Percentiles rank a stretch among this genome's conserved stretches.
Conservation (phyloP, 2,329 filamentous ascomycete genomes). For the Cladophialophora yegresii region DNA sequence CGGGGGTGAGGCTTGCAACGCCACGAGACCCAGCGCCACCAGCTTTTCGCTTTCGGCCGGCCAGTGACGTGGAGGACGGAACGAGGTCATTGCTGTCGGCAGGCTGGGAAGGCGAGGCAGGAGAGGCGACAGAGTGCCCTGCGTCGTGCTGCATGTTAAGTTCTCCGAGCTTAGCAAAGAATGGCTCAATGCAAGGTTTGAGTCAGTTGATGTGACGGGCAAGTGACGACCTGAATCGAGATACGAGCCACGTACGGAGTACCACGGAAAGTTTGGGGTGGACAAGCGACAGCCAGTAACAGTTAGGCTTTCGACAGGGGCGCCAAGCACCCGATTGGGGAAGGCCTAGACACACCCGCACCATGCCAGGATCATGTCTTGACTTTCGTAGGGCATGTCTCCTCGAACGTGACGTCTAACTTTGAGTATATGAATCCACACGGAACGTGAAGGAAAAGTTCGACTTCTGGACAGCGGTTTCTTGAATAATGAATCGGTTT, state of each 20-base stretch:
- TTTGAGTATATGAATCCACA: not conserved
- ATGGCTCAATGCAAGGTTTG: slow-evolving; percentile 18
- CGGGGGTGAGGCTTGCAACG: slow-evolving; percentile 82
- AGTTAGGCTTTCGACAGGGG: not conserved
- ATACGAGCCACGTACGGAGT: not conserved
- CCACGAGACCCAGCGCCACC: slow-evolving; percentile 60
- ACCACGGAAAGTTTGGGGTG: not conserved
- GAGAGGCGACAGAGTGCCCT: slow-evolving; percentile 15
- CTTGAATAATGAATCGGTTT: not conserved
- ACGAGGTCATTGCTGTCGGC: slow-evolving; percentile 17
- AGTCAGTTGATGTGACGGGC: slow-evolving; percentile 10
- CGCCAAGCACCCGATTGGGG: not conserved
- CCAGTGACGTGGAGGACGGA: slow-evolving; percentile 24
- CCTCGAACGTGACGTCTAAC: too few species aligned
- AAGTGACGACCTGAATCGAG: slow-evolving; percentile 10
- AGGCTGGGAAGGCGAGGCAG: slow-evolving; percentile 21
- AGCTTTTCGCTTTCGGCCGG: slow-evolving; percentile 47
- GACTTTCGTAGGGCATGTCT: too few species aligned
- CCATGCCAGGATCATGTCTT: too few species aligned
- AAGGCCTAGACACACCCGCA: not conserved
- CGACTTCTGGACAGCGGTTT: not conserved
- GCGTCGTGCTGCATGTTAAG: slow-evolving; percentile 27
- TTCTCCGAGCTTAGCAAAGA: slow-evolving; percentile 17
- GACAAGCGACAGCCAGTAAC: not conserved
- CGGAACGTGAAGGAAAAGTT: not conserved